Conservation (phyloP, 2,329 filamentous ascomycete species). For the Neospermospora avenae region DNA sequence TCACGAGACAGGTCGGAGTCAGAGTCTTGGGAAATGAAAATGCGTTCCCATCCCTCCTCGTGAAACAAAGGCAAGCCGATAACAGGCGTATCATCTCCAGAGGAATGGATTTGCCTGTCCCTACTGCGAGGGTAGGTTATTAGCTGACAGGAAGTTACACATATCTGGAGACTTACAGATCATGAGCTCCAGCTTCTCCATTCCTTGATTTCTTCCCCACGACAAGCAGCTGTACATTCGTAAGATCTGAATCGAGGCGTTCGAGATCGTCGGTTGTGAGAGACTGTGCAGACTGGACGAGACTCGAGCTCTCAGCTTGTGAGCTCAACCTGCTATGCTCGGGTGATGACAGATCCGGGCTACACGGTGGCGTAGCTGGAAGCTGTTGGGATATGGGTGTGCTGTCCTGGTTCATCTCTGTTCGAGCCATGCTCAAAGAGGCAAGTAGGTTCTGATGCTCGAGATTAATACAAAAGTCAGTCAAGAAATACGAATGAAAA, state of each 20-base stretch:
- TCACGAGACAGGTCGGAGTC: not conserved
- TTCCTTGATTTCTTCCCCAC: too few relatives aligned
- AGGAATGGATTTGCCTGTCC: not conserved
- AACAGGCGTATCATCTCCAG: not conserved
- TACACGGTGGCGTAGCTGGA: not conserved
- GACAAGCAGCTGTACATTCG: too few relatives aligned
- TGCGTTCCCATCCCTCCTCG: not conserved
- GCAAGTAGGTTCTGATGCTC: conserved; percentile 4
- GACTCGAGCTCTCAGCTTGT: too few relatives aligned
- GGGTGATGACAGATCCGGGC: not conserved
- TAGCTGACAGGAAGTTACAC: too few relatives aligned
- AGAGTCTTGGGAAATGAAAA: not conserved
- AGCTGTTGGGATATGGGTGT: not conserved
- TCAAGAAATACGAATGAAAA: not conserved
- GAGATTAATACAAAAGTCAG: not conserved
- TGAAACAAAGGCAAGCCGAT: not conserved
- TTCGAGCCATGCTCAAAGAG: not conserved
- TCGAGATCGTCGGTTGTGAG: too few relatives aligned
- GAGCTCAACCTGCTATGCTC: not conserved
- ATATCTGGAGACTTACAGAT: too few relatives aligned
- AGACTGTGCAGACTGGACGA: too few relatives aligned
- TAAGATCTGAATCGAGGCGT: too few relatives aligned
- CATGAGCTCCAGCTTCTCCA: too few relatives aligned
- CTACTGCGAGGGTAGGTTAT: not conserved
- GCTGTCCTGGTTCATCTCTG: not conserved